Evolutionary conservation across 768 basidiomycete species (phyloP).

Genomic region (Piloderma croceum): DNA sequence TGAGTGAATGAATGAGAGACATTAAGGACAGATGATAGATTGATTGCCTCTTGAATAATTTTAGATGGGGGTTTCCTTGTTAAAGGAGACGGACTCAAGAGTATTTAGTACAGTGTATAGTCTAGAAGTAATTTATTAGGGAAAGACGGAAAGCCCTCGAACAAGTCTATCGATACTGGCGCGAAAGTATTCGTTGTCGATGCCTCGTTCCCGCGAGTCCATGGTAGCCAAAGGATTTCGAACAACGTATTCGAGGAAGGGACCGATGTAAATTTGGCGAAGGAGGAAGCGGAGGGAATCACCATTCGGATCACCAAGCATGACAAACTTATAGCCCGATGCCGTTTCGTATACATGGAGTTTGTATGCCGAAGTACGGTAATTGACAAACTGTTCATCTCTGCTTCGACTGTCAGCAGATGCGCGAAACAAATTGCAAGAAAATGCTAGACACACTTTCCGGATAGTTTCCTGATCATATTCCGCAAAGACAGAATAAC

Average conservation of each 20-base stretch:
- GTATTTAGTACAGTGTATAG: too few species aligned
- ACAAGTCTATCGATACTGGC: slow-evolving; percentile 72
- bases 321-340: slow-evolving; percentile 92
- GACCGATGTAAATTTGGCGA: slow-evolving; percentile 87
- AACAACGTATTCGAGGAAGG: slow-evolving; percentile 91
- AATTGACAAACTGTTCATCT: slow-evolving; percentile 87
- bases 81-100: too few species aligned
- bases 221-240: slow-evolving; percentile 83
- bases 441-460: slow-evolving; percentile 46
- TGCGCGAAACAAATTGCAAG: neutral
- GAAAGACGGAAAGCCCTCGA: slow-evolving; percentile 49
- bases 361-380: slow-evolving; percentile 88
- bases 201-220: slow-evolving; percentile 77
- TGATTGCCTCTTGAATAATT: too few species aligned
- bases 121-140: too few species aligned
- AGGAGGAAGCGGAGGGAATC: slow-evolving; percentile 80
- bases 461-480: slow-evolving; percentile 93
- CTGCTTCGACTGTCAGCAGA: slow-evolving; percentile 31
- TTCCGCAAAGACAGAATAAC: slow-evolving; percentile 86
- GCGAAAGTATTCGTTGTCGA: slow-evolving; percentile 92
- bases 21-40: too few species aligned
- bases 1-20: too few species aligned
- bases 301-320: slow-evolving; percentile 81
- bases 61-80: too few species aligned
- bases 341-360: slow-evolving; percentile 89